Base-by-base conservation (phyloP, 192 early-diverging fungal species). In the Backusella morwellensis region DNA sequence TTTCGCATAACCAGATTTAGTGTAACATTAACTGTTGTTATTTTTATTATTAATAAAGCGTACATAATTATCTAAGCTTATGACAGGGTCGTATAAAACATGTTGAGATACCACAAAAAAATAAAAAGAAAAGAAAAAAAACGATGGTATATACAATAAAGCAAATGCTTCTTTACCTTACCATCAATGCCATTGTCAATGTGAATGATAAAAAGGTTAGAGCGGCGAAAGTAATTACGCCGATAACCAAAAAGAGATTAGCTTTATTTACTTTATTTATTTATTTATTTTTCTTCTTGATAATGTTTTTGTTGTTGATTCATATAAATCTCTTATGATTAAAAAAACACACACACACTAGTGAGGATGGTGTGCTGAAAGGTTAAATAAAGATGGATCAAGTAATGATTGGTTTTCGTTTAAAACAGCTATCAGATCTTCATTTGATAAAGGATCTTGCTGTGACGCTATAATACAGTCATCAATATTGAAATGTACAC, bases 381-480 rank as follows among this genome's bases (percentile, higher is more conserved):
- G 23, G 23, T 63, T 12, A 63, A 63, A 63, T 63, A 63, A 29
- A 63, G 56, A 63, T 29, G 56, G 56, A 63, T 63, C 56, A 63
- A 63, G 56, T 63, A 63, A 29, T 26, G 56, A 63, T 63, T 63
- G 56, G 23, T 63, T 63, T 63, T 63, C 56, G 4, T 29, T 63
- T 63, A 63, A 63, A 63, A 29, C 56, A 8, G 56, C 56, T 63
- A 63, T 63, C 23, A 63, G 56, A 29, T 63, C 56, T 9, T 63
- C 56, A 29, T 63, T 63, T 63, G 56, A 23, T 63, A 63, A 63
- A 63, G 56, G 56, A 63, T 63, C 56, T 14, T 63, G 56, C 12
- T 63, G 56, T 63, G 56, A 63, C 11, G 56, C 56, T 63, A 63
- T 63, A 63, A 63, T 63, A 63, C 56, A 63, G 56, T 63, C 21